These are phyloP conservation scores for Scheffersomyces segobiensis DNA, from an alignment of 1,139 yeast genomes.

Conservation along the genomic window DNA sequence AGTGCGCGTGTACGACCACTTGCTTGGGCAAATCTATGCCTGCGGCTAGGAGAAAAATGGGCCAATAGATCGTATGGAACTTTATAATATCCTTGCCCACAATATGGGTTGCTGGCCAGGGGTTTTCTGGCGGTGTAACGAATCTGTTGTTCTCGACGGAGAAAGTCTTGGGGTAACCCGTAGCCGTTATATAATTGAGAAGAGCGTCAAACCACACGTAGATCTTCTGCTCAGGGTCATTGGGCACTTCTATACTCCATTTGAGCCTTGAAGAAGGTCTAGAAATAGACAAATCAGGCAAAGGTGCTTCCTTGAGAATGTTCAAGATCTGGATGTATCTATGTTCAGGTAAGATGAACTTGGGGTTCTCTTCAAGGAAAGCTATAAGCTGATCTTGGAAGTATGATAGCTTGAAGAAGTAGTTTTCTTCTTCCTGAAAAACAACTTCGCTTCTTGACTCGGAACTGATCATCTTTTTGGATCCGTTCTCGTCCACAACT, in stretches of 20 bases:
- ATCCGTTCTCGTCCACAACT: slow-evolving; percentile 36
- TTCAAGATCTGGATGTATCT: slow-evolving; percentile 57
- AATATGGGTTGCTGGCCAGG: slow-evolving; percentile 74
- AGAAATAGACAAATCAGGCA: slow-evolving; percentile 78
- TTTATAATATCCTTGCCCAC: slow-evolving; percentile 89
- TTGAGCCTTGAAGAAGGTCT: slow-evolving; percentile 73
- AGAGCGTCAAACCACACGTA: slow-evolving; percentile 99
- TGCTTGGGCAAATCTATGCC: slow-evolving; percentile 67
- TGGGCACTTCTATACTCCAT: slow-evolving; percentile 94
- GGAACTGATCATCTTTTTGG: slow-evolving; percentile 49
- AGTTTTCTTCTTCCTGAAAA: slow-evolving; percentile 78
- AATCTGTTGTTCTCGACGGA: slow-evolving; percentile 2
- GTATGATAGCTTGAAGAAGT: slow-evolving; percentile 72
- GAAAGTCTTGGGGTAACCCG: slow-evolving; percentile 55
- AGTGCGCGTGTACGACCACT: slow-evolving; percentile 88
- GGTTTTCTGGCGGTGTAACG: slow-evolving; percentile 13
- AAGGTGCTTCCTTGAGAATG: slow-evolving; percentile 50
- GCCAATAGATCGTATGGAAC: slow-evolving; percentile 95
- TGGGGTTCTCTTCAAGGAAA: slow-evolving; percentile 46
- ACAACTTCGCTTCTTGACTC: slow-evolving; percentile 79
- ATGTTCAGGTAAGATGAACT: slow-evolving; percentile 64
- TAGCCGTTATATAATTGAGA: slow-evolving; percentile 76
- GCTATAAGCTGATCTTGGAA: slow-evolving; percentile 58
- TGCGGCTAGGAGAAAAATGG: slow-evolving; percentile 86
- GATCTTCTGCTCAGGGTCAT: slow-evolving; percentile 72